Base-by-base conservation (phyloP, 768 basidiomycete genomes). In the Auricularia sp. region DNA sequence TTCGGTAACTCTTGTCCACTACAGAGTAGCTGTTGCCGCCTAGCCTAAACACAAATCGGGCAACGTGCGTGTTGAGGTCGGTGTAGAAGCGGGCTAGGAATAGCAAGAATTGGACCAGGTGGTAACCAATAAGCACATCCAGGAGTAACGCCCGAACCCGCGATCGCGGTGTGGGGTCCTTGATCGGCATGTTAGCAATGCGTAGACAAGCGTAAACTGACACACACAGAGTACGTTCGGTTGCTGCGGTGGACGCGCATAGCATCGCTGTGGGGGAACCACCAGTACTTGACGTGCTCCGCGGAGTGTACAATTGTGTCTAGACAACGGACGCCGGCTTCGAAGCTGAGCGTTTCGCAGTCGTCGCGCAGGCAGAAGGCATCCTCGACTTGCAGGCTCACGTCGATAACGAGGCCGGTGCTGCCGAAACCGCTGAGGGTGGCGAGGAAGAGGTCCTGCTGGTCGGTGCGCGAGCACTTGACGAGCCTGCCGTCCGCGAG, bases 201-300 rank as follows among this genome's bases (percentile, higher is more conserved):
- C 61, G 36, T 62, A 65, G 51, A 54, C 61, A 56, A 33, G 60
- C 51, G 62, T 44, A 51, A 63, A 39, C 61, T 14, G 53, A 16
- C 11, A 72, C 82, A 71, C 74, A 95, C 94, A 80, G 91, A 88
- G 63, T 73, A 72, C 4, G 92, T 91, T 65, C 94, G 83, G 75
- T 91, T 82, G 36, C 87, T 81, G 67, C 85, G 78, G 70, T 87
- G 89, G 61, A 90, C 82, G 43, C 91, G 83, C 61, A 96, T 80
- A 39, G 76, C 75, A 65, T 87, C 87, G 14, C 85, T 81, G 61
- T 89, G 86, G 2, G 95, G 93, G 76, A 87, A 96, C 95, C 95
- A 99, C 91, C 92, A 97, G 18, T 93, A 80, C 18, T 93, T 81
- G n/a, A 91, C 90, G 72, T 97, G 93, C 74, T 99, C 84, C 2